Conservation (phyloP, 768 basidiomycete genomes). For the Trametes cubensis region DNA sequence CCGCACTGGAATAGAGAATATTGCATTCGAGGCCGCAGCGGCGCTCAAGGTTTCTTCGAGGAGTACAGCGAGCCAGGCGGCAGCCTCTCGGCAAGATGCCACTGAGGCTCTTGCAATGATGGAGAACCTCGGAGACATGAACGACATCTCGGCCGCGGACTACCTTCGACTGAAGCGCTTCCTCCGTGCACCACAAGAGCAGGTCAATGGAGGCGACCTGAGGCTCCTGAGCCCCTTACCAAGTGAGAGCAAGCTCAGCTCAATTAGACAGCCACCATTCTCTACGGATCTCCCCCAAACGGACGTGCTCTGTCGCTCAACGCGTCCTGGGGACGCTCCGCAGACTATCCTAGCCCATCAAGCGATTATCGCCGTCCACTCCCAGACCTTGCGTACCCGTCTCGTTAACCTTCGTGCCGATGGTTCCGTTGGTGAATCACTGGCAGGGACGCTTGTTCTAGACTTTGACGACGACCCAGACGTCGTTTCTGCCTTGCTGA, state of each 20-base stretch:
- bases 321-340: conserved; percentile 33
- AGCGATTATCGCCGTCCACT: conserved; percentile 37
- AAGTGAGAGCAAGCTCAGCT: neutral
- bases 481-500: neutral
- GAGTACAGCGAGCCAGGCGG: neutral
- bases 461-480: neutral
- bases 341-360: conserved; percentile 36
- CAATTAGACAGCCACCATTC: neutral
- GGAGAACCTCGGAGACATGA: conserved; percentile 4
- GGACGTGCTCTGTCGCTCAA: conserved; percentile 58
- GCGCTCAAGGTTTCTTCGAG: neutral
- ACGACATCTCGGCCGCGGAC: conserved; percentile 13
- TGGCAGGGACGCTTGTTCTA: neutral
- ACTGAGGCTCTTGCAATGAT: neutral
- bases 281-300: neutral
- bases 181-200: neutral
- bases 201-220: no score
- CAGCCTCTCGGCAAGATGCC: neutral
- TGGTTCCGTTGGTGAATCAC: neutral
- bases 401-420: neutral
- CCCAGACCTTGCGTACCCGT: conserved; percentile 32
- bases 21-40: conserved; percentile 10
- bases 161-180: conserved; percentile 10
- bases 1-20: conserved; percentile 10
- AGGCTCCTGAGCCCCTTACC: neutral